Evolutionary conservation across 495 filamentous ascomycete species (phyloP).

Genomic region (Talaromyces trachyspermus): DNA sequence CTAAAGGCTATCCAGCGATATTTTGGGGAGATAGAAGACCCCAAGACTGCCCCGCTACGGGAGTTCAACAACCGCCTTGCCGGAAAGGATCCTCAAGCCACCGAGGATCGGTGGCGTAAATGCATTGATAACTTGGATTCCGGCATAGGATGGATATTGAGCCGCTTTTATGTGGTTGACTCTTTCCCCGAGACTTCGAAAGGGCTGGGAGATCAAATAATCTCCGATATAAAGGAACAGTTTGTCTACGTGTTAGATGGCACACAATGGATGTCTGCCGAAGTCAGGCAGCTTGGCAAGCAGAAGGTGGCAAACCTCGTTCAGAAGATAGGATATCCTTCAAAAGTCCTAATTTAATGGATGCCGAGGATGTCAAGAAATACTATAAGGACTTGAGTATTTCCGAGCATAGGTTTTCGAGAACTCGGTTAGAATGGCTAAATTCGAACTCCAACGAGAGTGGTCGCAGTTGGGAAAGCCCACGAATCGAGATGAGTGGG

Average conservation of each 20-base stretch:
- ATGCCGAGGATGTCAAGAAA: constrained; percentile 46
- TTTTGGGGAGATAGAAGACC: constrained; percentile 46
- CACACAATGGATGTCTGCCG: constrained; percentile 62
- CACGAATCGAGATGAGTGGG: constrained; percentile 55
- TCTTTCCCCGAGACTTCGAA: constrained; percentile 58
- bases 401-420: constrained; percentile 48
- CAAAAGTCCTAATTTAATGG: constrained; percentile 54
- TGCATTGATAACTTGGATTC: constrained; percentile 52
- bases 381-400: constrained; percentile 53
- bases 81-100: constrained; percentile 56
- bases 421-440: constrained; percentile 46
- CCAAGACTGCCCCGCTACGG: constrained; percentile 48
- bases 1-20: constrained; percentile 54
- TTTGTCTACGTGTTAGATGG: constrained; percentile 53
- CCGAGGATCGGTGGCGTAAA: constrained; percentile 61
- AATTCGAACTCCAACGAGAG: constrained; percentile 37
- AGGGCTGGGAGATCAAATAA: constrained; percentile 58
- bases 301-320: constrained; percentile 64
- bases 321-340: constrained; percentile 70
- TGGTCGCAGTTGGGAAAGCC: constrained; percentile 56
- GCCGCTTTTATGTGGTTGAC: constrained; percentile 61
- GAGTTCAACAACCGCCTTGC: constrained; percentile 50
- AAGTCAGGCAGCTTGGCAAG: constrained; percentile 52
- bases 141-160: constrained; percentile 50
- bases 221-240: constrained; percentile 60